These are phyloP conservation scores for Aspergillus indologenus DNA, from an alignment of 495 filamentous ascomycete genomes.

Conservation along the genomic window DNA sequence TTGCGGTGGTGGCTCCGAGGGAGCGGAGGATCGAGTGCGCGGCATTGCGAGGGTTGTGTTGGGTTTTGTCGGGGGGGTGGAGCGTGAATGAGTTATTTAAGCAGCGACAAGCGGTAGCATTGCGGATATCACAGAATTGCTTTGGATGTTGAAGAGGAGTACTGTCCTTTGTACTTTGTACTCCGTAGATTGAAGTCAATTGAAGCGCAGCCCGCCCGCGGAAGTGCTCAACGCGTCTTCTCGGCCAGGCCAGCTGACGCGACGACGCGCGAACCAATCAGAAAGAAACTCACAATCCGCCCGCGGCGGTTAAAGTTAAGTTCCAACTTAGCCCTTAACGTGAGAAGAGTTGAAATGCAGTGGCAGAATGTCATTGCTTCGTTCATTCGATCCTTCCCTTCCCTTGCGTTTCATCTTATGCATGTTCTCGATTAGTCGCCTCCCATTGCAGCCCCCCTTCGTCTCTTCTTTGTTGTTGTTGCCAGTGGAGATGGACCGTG, in stretches of 20 bases:
- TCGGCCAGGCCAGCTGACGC: slow-evolving; percentile 9
- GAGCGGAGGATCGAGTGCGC: slow-evolving; percentile 29
- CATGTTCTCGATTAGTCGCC: neutral
- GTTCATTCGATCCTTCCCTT: neutral
- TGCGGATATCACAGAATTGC: neutral
- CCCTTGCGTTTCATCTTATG: slow-evolving; percentile 9
- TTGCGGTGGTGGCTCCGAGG: slow-evolving; percentile 15
- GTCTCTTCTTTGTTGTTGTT: neutral
- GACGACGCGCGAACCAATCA: slow-evolving; percentile 26
- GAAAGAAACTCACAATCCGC: neutral
- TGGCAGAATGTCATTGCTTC: too few relatives aligned
- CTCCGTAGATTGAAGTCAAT: neutral
- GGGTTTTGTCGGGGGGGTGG: neutral
- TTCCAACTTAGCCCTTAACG: too few relatives aligned
- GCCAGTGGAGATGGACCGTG: neutral
- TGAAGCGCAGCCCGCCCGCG: too few relatives aligned
- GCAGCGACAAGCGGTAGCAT: neutral
- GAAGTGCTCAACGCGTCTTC: slow-evolving; percentile 1
- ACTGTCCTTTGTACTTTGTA: too few relatives aligned
- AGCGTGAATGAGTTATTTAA: neutral
- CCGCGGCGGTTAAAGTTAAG: neutral
- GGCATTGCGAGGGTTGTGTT: slow-evolving; percentile 20
- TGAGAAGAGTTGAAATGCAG: too few relatives aligned
- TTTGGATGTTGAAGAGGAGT: too few relatives aligned
- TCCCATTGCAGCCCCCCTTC: neutral